Evolutionary conservation across 2,329 filamentous ascomycete genomes (phyloP).

Genomic region (Hirsutella rhossiliensis): DNA sequence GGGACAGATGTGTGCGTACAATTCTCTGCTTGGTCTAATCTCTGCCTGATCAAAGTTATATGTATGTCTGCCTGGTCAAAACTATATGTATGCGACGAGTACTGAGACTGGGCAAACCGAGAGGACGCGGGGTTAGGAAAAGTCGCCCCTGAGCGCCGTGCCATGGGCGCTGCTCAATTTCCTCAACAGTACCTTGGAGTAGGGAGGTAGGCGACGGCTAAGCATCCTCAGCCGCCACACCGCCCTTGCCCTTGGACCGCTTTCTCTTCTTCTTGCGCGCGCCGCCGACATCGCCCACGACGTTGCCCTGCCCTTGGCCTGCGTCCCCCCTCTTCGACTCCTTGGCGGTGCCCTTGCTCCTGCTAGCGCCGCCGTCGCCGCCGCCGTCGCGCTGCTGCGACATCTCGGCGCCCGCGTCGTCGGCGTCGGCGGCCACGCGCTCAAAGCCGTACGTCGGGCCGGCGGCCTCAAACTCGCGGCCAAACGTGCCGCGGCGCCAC

Average conservation of each 20-base stretch:
- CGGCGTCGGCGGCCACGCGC: slow-evolving; percentile 16
- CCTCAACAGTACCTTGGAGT: background rate
- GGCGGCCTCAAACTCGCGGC: slow-evolving; percentile 41
- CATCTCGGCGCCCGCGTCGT: background rate
- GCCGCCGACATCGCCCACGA: slow-evolving; percentile 15
- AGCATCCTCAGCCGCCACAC: slow-evolving; percentile 12
- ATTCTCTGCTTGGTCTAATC: background rate
- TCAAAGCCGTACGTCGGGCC: slow-evolving; percentile 49
- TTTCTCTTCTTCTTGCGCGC: slow-evolving; percentile 37
- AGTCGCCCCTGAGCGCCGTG: no score
- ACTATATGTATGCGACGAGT: no score
- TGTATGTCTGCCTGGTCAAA: no score
- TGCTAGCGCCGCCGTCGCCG: background rate
- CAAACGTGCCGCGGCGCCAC: slow-evolving; percentile 63
- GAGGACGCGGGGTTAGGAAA: no score
- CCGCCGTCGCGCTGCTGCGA: background rate
- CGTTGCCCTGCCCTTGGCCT: slow-evolving; percentile 9
- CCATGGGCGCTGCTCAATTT: background rate
- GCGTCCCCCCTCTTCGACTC: background rate
- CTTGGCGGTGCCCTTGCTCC: background rate
- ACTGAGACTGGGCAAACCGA: no score
- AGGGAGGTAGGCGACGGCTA: background rate
- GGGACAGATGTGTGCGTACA: background rate
- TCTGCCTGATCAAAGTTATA: no score
- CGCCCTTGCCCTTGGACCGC: slow-evolving; percentile 34